A percentile compares a stretch with the other conserved stretches of the same genome.
Conservation (phyloP, 2,329 filamentous ascomycete species). For the Aspergillus brasiliensis region DNA sequence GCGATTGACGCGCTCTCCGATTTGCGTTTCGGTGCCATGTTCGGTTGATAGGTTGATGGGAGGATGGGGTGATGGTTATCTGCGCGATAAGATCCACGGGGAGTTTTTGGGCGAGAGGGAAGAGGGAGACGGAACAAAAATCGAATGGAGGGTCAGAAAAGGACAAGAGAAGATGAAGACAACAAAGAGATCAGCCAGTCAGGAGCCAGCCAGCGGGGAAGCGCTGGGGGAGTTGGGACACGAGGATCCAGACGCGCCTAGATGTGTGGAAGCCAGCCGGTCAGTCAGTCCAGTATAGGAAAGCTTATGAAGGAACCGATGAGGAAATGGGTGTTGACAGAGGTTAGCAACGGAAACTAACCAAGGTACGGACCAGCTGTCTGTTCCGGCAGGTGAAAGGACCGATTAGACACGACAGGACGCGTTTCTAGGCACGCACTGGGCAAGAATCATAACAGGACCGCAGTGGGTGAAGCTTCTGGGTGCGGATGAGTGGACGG, state of each 20-base stretch:
- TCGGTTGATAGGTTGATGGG: conserved; percentile 4
- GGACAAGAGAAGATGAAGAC: conserved; percentile 5
- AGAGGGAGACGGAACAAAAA: conserved; percentile 1
- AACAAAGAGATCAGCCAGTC: conserved; percentile 8
- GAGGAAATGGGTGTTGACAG: background rate
- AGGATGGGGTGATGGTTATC: conserved; percentile 4
- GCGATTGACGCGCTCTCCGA: conserved; percentile 23
- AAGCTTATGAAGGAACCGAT: background rate
- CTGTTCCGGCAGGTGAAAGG: background rate
- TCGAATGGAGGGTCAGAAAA: conserved; percentile 2
- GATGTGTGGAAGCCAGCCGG: conserved; percentile 2
- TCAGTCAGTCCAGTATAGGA: background rate
- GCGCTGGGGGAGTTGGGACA: conserved; percentile 6
- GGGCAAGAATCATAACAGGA: background rate
- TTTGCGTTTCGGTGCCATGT: conserved; percentile 31
- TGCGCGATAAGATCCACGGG: conserved; percentile 1
- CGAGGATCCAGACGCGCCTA: conserved; percentile 14
- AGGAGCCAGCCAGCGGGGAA: conserved; percentile 9
- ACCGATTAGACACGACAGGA: background rate
- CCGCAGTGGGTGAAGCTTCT: conserved; percentile 8
- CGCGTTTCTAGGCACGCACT: background rate
- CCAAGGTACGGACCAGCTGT: background rate
- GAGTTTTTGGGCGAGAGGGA: background rate
- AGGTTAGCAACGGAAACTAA: background rate
- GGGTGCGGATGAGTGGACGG: conserved; percentile 6